These are phyloP conservation scores for Aspergillus wentii DNA, from an alignment of 495 filamentous ascomycete genomes.

Conservation along the genomic window DNA sequence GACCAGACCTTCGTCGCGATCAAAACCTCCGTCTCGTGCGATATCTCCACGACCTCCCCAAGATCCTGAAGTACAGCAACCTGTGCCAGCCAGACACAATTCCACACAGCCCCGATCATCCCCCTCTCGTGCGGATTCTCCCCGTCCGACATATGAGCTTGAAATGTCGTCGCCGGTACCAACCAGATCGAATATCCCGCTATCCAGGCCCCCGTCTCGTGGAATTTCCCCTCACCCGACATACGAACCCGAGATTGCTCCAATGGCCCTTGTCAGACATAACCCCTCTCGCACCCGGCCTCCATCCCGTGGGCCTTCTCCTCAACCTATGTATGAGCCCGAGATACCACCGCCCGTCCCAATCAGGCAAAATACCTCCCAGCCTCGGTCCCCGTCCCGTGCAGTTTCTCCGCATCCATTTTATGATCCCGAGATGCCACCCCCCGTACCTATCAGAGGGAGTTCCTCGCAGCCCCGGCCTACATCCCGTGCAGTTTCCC, in stretches of 20 bases:
- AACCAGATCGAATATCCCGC: not conserved
- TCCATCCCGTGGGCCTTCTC: conserved; percentile 12
- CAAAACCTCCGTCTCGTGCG: conserved; percentile 25
- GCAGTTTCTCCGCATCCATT: conserved; percentile 14
- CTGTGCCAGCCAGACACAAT: not conserved
- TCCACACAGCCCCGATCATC: conserved; percentile 7
- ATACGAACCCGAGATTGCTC: not conserved
- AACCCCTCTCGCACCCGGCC: conserved; percentile 5
- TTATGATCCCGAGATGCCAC: too few species aligned
- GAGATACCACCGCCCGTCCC: conserved; percentile 1
- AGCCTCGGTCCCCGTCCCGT: conserved; percentile 5
- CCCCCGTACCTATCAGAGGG: too few species aligned
- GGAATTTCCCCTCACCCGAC: conserved; percentile 6
- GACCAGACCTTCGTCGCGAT: conserved; percentile 26
- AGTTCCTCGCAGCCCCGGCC: too few species aligned
- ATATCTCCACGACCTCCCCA: conserved; percentile 17
- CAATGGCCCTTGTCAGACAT: not conserved
- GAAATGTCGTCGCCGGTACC: not conserved
- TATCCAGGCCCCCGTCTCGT: conserved; percentile 4
- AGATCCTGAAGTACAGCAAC: conserved; percentile 1
- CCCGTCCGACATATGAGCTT: conserved; percentile 3
- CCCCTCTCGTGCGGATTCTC: conserved; percentile 11
- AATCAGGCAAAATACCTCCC: not conserved
- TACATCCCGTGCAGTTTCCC: conserved; percentile 16
- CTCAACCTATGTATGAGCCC: conserved; percentile 4